These are phyloP conservation scores for Geranium brycei DNA, from an alignment of 345 rosid species.

Conservation along the genomic window DNA sequence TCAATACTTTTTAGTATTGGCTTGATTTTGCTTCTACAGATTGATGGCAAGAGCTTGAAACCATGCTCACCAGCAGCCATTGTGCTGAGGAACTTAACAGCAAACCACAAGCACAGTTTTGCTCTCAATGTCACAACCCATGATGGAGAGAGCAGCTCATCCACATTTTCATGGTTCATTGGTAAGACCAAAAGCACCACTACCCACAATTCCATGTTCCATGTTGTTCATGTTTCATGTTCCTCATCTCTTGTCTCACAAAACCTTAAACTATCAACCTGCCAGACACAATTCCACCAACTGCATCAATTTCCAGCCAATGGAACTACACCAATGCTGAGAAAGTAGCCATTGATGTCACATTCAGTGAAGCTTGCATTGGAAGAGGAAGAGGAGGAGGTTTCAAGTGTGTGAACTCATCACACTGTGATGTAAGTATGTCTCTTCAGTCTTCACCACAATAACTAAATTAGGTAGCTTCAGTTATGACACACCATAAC, in stretches of 20 bases:
- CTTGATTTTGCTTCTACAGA: slow-evolving; percentile 17
- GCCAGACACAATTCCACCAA: slow-evolving; percentile 34
- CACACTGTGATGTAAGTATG: slow-evolving; percentile 36
- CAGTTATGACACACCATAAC: background rate
- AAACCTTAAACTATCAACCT: background rate
- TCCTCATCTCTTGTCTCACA: background rate
- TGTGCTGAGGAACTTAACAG: slow-evolving; percentile 24
- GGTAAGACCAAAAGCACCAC: slow-evolving; percentile 19
- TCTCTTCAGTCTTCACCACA: background rate
- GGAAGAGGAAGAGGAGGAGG: slow-evolving; percentile 35
- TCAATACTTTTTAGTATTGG: background rate
- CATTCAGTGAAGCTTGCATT: slow-evolving; percentile 34
- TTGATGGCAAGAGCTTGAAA: slow-evolving; percentile 29
- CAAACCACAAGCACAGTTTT: slow-evolving; percentile 26
- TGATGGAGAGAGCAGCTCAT: slow-evolving; percentile 30
- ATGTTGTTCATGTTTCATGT: slow-evolving; percentile 1
- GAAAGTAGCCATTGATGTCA: slow-evolving; percentile 23
- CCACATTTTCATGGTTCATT: slow-evolving; percentile 39
- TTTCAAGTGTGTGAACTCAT: slow-evolving; percentile 36
- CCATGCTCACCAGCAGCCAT: slow-evolving; percentile 20
- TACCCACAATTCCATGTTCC: too few species aligned
- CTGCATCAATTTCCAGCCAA: slow-evolving; percentile 30
- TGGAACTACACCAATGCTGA: slow-evolving; percentile 31
- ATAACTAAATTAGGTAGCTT: background rate
- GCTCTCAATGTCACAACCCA: slow-evolving; percentile 28